These are phyloP conservation scores for Debaryomyces robertsiae DNA, from an alignment of 1,139 yeast species.

Conservation along the genomic window DNA sequence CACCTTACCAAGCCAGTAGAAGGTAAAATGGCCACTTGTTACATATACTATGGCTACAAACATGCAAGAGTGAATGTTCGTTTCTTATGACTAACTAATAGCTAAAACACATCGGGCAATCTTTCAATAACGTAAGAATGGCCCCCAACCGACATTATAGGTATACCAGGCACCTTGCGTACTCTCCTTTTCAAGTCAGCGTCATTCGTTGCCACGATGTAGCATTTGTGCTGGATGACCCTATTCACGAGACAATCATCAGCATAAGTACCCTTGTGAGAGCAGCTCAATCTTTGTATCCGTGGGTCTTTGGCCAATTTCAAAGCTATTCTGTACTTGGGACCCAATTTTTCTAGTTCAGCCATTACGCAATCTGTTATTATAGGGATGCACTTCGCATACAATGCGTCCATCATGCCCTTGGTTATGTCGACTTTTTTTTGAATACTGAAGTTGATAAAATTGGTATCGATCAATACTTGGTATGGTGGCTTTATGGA, in stretches of 20 bases:
- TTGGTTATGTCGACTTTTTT: slow-evolving; percentile 89
- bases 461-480: slow-evolving; percentile 92
- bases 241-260: slow-evolving; percentile 95
- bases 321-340: slow-evolving; percentile 89
- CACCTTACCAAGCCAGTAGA: no score
- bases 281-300: slow-evolving; percentile 80
- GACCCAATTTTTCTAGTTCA: slow-evolving; percentile 93
- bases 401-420: slow-evolving; percentile 94
- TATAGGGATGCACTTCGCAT: slow-evolving; percentile 93
- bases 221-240: slow-evolving; percentile 94
- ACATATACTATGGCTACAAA: no score
- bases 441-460: slow-evolving; percentile 92
- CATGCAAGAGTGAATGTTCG: no score
- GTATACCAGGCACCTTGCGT: slow-evolving; percentile 96
- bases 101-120: slow-evolving; percentile 85
- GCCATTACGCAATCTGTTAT: slow-evolving; percentile 98
- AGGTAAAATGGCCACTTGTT: no score
- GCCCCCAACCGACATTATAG: slow-evolving; percentile 93
- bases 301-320: slow-evolving; percentile 93
- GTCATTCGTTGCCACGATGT: slow-evolving; percentile 96
- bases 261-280: slow-evolving; percentile 96
- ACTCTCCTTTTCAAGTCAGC: slow-evolving; percentile 95
- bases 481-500: slow-evolving; percentile 97
- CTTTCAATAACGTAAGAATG: slow-evolving; percentile 91
- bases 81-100: no score